Conservation (phyloP, 768 basidiomycete species). For the Arthromyces matolae region DNA sequence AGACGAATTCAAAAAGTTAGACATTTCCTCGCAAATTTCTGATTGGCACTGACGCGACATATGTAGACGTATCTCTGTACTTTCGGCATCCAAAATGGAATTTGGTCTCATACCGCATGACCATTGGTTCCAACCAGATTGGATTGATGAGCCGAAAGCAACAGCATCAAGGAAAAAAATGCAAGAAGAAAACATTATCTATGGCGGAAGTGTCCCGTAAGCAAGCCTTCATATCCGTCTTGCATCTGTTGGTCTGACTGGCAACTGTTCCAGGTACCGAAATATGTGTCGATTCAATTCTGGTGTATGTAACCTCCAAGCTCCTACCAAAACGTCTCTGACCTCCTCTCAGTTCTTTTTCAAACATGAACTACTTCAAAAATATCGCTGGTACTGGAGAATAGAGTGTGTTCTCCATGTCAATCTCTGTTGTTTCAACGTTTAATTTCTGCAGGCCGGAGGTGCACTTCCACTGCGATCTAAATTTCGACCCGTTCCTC, state of each 20-base stretch:
- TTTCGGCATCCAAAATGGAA: slow-evolving; percentile 28
- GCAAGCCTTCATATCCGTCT: slow-evolving; percentile 1
- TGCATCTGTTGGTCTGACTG: neutral
- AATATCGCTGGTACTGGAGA: slow-evolving; percentile 78
- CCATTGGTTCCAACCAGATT: slow-evolving; percentile 76
- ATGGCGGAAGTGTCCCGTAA: slow-evolving; percentile 38
- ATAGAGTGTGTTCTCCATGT: slow-evolving; percentile 34
- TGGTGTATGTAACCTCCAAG: slow-evolving; percentile 55
- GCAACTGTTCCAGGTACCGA: slow-evolving; percentile 48
- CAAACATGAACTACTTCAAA: slow-evolving; percentile 60
- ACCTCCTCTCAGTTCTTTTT: slow-evolving; percentile 89
- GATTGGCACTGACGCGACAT: neutral
- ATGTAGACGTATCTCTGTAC: slow-evolving; percentile 21
- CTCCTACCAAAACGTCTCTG: too few species aligned
- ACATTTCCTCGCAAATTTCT: neutral
- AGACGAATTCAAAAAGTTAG: slow-evolving; percentile 67
- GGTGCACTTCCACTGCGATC: slow-evolving; percentile 74
- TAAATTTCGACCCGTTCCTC: slow-evolving; percentile 65
- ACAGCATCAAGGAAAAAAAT: slow-evolving; percentile 54
- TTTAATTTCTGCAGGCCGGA: slow-evolving; percentile 48
- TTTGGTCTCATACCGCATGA: slow-evolving; percentile 67
- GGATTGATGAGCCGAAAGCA: slow-evolving; percentile 73
- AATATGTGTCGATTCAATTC: slow-evolving; percentile 80
- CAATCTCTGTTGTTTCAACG: slow-evolving; percentile 19
- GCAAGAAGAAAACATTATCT: slow-evolving; percentile 44